phyloP scores from a whole-genome alignment of 352 stramenopile genomes.

The Phytophthora pini region DNA sequence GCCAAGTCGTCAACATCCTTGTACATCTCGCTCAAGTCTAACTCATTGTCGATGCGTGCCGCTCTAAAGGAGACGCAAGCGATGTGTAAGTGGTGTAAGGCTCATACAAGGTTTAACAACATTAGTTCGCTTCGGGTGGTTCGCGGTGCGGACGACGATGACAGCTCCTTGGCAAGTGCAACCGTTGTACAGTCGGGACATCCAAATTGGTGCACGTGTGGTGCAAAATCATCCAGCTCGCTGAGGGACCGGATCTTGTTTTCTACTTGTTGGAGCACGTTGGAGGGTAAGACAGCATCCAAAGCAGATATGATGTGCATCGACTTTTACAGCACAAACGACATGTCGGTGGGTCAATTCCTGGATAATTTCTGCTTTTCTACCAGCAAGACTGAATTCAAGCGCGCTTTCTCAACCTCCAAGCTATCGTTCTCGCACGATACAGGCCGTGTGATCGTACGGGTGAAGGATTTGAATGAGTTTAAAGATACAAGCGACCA shows the following conservation, averaged over 20 bases:
- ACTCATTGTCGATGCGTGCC: conserved; percentile 85
- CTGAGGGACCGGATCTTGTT: conserved; percentile 81
- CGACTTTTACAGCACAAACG: conserved; percentile 86
- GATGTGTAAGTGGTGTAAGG: conserved; percentile 89
- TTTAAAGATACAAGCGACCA: conserved; percentile 70
- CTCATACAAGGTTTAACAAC: conserved; percentile 83
- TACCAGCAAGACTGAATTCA: conserved; percentile 74
- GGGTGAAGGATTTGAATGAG: conserved; percentile 74
- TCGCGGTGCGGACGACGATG: conserved; percentile 27
- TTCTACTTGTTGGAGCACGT: conserved; percentile 85
- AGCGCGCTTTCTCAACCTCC: conserved; percentile 77
- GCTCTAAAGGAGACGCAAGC: conserved; percentile 80
- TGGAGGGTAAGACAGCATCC: conserved; percentile 78
- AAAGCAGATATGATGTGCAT: conserved; percentile 91
- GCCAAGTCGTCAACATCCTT: conserved; percentile 80
- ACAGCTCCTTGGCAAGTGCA: conserved; percentile 17
- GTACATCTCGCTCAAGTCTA: conserved; percentile 87
- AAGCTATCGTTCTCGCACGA: conserved; percentile 89
- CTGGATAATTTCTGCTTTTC: conserved; percentile 83
- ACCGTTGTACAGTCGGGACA: conserved; percentile 41
- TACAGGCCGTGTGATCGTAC: conserved; percentile 71
- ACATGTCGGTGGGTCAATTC: conserved; percentile 87
- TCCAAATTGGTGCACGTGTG: conserved; percentile 66
- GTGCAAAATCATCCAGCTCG: conserved; percentile 57
- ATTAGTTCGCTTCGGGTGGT: conserved; percentile 77